Percentiles rank a stretch among this genome's conserved stretches.
phyloP scores from a whole-genome alignment of 352 stramenopile species.

The Pythium vanterpoolii region DNA sequence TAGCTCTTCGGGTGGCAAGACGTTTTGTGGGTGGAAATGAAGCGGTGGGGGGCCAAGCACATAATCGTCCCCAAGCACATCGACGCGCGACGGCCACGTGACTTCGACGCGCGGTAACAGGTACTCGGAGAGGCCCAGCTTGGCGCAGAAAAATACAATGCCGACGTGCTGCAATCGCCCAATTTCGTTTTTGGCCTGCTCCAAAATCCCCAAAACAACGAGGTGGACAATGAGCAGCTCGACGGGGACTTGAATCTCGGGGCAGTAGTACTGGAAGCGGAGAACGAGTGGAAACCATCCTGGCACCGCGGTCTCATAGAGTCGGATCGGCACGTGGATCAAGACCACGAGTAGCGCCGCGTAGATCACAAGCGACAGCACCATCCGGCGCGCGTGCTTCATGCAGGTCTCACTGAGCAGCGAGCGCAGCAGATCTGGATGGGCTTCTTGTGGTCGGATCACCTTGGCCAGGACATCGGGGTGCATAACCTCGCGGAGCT shows the following conservation, averaged over 20 bases:
- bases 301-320: constrained; percentile 44
- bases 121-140: constrained; percentile 67
- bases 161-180: constrained; percentile 68
- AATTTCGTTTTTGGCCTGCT: constrained; percentile 88
- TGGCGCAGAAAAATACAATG: constrained; percentile 51
- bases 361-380: constrained; percentile 92
- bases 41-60: constrained; percentile 70
- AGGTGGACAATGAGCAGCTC: constrained; percentile 96
- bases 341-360: constrained; percentile 81
- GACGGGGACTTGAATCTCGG: constrained; percentile 94
- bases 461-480: constrained; percentile 88
- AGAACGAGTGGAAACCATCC: constrained; percentile 74
- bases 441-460: constrained; percentile 94
- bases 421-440: constrained; percentile 94
- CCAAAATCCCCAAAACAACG: constrained; percentile 92
- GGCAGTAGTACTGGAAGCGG: constrained; percentile 91
- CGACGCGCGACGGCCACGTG: constrained; percentile 20
- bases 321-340: constrained; percentile 82
- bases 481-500: constrained; percentile 94
- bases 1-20: constrained; percentile 65
- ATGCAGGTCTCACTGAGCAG: constrained; percentile 91
- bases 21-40: constrained; percentile 74
- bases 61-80: constrained; percentile 9
- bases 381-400: constrained; percentile 93
- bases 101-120: constrained; percentile 53